Evolutionary conservation across 2,329 filamentous ascomycete species (phyloP), one percentile per base, ranked within the genome.

Genomic region (Alternaria infectoria): DNA sequence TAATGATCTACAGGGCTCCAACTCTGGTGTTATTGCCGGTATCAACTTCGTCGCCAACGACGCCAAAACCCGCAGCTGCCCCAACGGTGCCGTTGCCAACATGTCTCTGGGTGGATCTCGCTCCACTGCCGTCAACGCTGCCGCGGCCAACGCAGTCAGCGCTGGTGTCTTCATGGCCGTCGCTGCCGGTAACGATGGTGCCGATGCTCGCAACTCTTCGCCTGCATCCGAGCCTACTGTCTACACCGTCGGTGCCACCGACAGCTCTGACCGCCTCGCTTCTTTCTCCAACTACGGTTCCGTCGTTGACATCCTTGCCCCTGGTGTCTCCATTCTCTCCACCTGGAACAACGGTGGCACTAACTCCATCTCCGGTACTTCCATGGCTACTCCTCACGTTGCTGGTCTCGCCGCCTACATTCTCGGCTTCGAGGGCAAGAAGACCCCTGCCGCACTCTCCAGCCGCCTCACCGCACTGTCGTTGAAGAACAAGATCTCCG

Each of bases 381-480:
- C 85, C 57, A 90, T 90, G 88, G 90, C 90, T 54, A 86, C 86
- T 40, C 90, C 90, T 15, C 90, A 92, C 76, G 84, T 92, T 63
- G 86, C 88, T 55, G 90, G 90, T 67, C 84, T 92, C n/a, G 89
- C 86, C 43, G 90, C 89, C 52, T 92, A 92, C 80, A 81, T 92
- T 52, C 88, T 92, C 81, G 76, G 74, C 17, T 78, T 86, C 40
- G 81, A 86, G 67, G 80, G 79, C 45, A 75, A 81, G 62, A 76
- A 63, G 52, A 81, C 79, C n/a, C 84, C 86, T 1, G 75, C 81
- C 56, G 84, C 80, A 11, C 83, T 89, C 21, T 83, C 82, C 71
- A 26, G 75, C 54, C 83, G 83, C 69, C 82, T 89, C 66, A 74
- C 78, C 65, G 71, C 74, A 47, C 79, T 84, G 21, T 79, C 81